Evolutionary conservation across 2,329 filamentous ascomycete genomes (phyloP), one percentile per base, ranked within the genome.

Genomic region (Aureobasidium sp.): DNA sequence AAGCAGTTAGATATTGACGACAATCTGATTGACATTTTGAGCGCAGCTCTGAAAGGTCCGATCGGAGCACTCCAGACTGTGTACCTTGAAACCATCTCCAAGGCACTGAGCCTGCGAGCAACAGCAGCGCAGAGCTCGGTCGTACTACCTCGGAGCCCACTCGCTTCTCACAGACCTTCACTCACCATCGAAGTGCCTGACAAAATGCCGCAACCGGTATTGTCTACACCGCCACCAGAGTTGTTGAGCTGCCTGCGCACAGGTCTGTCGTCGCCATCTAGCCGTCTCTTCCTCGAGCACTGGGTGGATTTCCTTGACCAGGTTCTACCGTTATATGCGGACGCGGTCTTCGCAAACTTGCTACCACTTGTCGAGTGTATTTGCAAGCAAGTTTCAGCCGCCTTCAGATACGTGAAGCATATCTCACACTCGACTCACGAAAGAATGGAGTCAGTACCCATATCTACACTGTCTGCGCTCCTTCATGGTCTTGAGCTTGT

Each of bases 401-500:
- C 84, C 0, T 96, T 96, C 67, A 73, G 79, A 19, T 79, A 81
- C 40, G 74, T 97, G 5, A 82, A 85, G 60, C 70, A 69, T 8
- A 80, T 82, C 0, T 91, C 90, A 62, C 44, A 32, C 14, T 22
- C 38, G 29, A 54, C 56, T 3, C 39, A 56, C 12, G 48, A 60
- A 8, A 60, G 64, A n/a, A 64, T 66, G 22, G 30, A 51, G 19
- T 58, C 60, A 2, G 61, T 63, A 5, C 56, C 56, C 12, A 54
- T 53, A 25, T 79, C 85, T 0, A 87, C 85, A 0, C 70, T 91
- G 1, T 88, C 94, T 42, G 84, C 86, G n/a, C 75, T 98, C 1
- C 75, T 98, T n/a, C 91, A 94, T 59, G 93, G 89, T 0, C 77
- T 98, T 1, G 93, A 98, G 68, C 89, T 94, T 62, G 84, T 95